Conservation (phyloP, 192 early-diverging fungal genomes). For the Linnemannia exigua region DNA sequence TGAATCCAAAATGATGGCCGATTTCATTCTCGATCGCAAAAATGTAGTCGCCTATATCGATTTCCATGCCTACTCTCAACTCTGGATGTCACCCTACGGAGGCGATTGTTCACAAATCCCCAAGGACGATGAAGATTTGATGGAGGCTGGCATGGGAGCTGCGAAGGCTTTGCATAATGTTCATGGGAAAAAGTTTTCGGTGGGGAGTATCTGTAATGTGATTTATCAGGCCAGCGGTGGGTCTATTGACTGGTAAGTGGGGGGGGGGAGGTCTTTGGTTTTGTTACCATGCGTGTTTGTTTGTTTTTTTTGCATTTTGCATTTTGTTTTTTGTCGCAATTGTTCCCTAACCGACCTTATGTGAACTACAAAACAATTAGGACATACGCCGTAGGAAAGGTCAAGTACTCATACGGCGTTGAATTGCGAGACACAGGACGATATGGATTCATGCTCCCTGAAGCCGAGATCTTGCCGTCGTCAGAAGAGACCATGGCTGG, state of each 20-base stretch:
- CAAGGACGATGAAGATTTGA: conserved; percentile 53
- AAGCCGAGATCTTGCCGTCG: conserved; percentile 59
- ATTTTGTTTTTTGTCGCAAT: background rate
- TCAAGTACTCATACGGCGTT: conserved; percentile 64
- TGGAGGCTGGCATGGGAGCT: conserved; percentile 54
- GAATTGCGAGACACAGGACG: conserved; percentile 60
- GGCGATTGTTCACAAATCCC: conserved; percentile 49
- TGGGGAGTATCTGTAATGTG: conserved; percentile 58
- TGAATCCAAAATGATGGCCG: conserved; percentile 57
- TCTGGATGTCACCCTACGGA: conserved; percentile 68
- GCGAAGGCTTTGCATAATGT: conserved; percentile 52
- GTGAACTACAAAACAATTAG: conserved; percentile 6
- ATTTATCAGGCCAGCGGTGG: conserved; percentile 57
- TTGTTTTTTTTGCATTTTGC: background rate
- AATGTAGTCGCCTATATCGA: conserved; percentile 57
- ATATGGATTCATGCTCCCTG: conserved; percentile 64
- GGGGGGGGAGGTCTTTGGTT: no score
- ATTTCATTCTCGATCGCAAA: conserved; percentile 47
- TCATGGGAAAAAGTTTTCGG: conserved; percentile 54
- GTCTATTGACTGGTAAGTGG: conserved; percentile 49
- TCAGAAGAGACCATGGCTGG: conserved; percentile 60
- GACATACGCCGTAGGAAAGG: conserved; percentile 57
- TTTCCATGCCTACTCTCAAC: conserved; percentile 63
- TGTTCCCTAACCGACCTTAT: no score
- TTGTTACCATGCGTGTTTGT: background rate